These are phyloP conservation scores for Acacia crassicarpa DNA, from an alignment of 306 rosid genomes.

Conservation along the genomic window DNA sequence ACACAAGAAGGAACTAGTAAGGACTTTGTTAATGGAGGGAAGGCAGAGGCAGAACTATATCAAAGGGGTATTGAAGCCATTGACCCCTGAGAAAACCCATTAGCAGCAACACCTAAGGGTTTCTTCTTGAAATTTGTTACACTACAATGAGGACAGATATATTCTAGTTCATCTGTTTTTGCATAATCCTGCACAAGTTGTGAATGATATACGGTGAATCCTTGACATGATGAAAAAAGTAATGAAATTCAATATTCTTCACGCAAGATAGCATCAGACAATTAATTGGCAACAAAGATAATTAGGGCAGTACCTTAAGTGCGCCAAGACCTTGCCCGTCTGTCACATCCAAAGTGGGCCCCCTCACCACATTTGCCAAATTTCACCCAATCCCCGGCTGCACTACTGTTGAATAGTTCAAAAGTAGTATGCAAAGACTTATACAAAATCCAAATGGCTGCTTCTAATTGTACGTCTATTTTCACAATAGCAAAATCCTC, in stretches of 20 bases:
- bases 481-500: not conserved
- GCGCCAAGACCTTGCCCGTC: slow-evolving; percentile 99
- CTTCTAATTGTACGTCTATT: slow-evolving; percentile 8
- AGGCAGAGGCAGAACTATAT: slow-evolving; percentile 36
- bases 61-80: slow-evolving; percentile 60
- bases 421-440: slow-evolving; percentile 16
- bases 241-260: not conserved
- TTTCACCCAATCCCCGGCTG: slow-evolving; percentile 99
- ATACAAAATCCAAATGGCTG: slow-evolving; percentile 1
- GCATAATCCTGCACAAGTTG: slow-evolving; percentile 87
- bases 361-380: slow-evolving; percentile 99
- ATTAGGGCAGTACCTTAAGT: slow-evolving; percentile 68
- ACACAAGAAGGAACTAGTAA: no score
- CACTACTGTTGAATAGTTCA: slow-evolving; percentile 78
- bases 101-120: slow-evolving; percentile 51
- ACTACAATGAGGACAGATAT: slow-evolving; percentile 98
- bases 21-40: slow-evolving; percentile 9
- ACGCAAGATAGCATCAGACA: not conserved
- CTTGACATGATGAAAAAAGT: not conserved
- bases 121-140: slow-evolving; percentile 90
- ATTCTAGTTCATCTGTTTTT: slow-evolving; percentile 97
- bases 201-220: not conserved
- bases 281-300: not conserved
- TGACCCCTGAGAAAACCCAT: slow-evolving; percentile 81
- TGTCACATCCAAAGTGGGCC: slow-evolving; percentile 99